Evolutionary conservation across 306 rosid genomes (phyloP).

Genomic region (Astragalus glycyphyllos): DNA sequence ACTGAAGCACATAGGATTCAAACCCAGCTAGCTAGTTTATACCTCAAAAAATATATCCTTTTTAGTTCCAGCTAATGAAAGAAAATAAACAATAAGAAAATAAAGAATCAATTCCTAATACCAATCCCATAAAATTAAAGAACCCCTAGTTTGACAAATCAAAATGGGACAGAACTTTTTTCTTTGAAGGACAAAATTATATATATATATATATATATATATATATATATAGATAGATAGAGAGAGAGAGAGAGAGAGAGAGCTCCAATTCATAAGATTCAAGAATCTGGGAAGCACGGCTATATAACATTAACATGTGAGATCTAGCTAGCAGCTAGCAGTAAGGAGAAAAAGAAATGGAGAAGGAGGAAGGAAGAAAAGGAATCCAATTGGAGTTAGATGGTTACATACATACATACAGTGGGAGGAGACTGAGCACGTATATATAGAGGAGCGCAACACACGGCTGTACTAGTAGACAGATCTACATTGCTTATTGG

Average conservation of each 20-base stretch:
- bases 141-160: background rate
- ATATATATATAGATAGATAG: too few relatives aligned
- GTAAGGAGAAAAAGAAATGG: background rate
- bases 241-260: too few relatives aligned
- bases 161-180: background rate
- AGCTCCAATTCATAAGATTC: too few relatives aligned
- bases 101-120: background rate
- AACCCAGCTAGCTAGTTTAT: background rate
- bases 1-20: conserved; percentile 2
- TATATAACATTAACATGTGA: too few relatives aligned
- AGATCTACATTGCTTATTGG: background rate
- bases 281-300: too few relatives aligned
- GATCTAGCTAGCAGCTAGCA: background rate
- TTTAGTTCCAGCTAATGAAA: background rate
- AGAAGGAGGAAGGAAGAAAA: background rate
- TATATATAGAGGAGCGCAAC: conserved; percentile 1
- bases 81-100: too few relatives aligned
- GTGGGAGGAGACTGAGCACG: background rate
- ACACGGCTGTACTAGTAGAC: background rate
- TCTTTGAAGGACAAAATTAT: too few relatives aligned
- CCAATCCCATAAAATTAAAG: background rate
- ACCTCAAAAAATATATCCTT: too few relatives aligned
- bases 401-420: background rate
- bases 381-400: background rate
- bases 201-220: too few relatives aligned